Conservation (phyloP, 2,329 filamentous ascomycete species). For the Karstenula rhodostoma region DNA sequence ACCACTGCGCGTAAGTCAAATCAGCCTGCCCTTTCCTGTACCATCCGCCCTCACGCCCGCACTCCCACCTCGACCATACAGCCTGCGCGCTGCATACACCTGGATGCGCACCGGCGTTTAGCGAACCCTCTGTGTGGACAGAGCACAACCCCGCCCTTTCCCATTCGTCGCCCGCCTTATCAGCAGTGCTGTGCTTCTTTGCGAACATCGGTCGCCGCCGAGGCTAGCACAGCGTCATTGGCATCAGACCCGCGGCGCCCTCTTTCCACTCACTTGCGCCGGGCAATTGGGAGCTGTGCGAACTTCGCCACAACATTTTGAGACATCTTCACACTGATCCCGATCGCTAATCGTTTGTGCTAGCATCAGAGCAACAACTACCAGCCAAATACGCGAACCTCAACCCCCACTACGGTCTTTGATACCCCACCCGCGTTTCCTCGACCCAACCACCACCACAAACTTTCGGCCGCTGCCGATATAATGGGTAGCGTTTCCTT, state of each 20-base stretch:
- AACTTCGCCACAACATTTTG: neutral
- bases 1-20: constrained; percentile 40
- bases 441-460: constrained; percentile 29
- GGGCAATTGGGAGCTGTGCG: constrained; percentile 24
- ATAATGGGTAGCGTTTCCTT: constrained; percentile 64
- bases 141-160: constrained; percentile 37
- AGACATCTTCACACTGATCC: neutral
- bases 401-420: constrained; percentile 33
- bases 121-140: constrained; percentile 26
- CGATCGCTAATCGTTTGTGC: constrained; percentile 15
- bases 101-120: constrained; percentile 33
- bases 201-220: constrained; percentile 38
- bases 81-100: constrained; percentile 20
- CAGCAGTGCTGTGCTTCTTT: constrained; percentile 32
- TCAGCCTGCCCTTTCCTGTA: constrained; percentile 23
- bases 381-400: constrained; percentile 31
- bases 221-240: constrained; percentile 33
- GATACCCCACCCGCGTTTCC: constrained; percentile 23
- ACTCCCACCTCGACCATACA: constrained; percentile 23
- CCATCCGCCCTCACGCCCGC: constrained; percentile 15
- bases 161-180: constrained; percentile 48
- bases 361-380: constrained; percentile 35
- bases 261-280: constrained; percentile 16
- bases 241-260: constrained; percentile 24
- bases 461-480: constrained; percentile 60